Evolutionary conservation across 169 alveolate species (phyloP).

Genomic region (Plasmodium yoelii): DNA sequence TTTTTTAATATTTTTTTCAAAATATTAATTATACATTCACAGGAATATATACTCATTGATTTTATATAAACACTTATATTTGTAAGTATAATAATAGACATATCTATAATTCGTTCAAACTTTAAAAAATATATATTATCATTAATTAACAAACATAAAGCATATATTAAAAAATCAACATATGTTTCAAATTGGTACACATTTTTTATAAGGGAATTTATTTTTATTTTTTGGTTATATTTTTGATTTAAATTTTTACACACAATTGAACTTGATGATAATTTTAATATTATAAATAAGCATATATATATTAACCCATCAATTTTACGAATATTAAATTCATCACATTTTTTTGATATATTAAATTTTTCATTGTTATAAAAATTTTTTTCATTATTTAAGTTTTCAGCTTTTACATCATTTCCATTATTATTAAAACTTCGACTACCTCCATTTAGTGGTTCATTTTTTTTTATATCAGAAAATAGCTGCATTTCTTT

Average conservation of each 20-base stretch:
- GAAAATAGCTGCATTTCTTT: conserved; percentile 45
- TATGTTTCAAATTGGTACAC: conserved; percentile 43
- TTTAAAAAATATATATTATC: conserved; percentile 66
- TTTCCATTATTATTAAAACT: background rate
- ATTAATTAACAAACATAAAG: conserved; percentile 33
- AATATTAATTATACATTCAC: conserved; percentile 67
- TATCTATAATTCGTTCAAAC: conserved; percentile 68
- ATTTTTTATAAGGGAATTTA: conserved; percentile 41
- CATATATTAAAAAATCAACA: conserved; percentile 52
- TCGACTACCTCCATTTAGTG: background rate
- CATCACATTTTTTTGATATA: conserved; percentile 40
- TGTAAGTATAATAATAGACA: conserved; percentile 67
- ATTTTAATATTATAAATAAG: conserved; percentile 56
- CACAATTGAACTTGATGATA: conserved; percentile 43
- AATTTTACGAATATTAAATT: conserved; percentile 56
- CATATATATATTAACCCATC: conserved; percentile 71
- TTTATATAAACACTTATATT: conserved; percentile 72
- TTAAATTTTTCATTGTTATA: conserved; percentile 42
- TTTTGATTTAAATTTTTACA: conserved; percentile 71
- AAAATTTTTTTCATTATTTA: conserved; percentile 3
- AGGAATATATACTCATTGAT: conserved; percentile 58
- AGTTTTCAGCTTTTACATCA: background rate
- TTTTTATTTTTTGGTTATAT: conserved; percentile 50
- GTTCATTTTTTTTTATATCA: conserved; percentile 2
- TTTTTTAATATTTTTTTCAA: conserved; percentile 71